Base-by-base conservation (phyloP, 1,284 basidiomycete genomes). In the Ustilago vetiveriae region DNA sequence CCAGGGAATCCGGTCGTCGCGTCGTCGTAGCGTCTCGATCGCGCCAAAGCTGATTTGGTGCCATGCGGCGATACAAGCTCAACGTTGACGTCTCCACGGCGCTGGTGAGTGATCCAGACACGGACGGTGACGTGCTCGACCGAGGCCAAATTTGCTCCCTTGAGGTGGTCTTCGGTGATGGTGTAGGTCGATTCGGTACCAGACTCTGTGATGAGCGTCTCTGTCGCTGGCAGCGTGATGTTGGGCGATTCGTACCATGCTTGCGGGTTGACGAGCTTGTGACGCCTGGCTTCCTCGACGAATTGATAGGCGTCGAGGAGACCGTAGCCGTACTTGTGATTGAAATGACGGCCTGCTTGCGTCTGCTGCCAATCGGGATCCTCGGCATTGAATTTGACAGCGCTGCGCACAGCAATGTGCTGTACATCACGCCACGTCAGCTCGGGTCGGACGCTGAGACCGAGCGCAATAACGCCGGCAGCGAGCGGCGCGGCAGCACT, bases 271-370 rank as follows among this genome's bases (percentile, higher is more conserved):
- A 97, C 94, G 10, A 90, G 86, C 54, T 89, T 83, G 92, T 94
- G 98, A 3, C 85, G 83, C 77, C 89, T 86, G 3, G 94, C 92
- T 1, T 90, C 89, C 63, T 88, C 90, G 67, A 98, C 89, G 74
- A 92, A 93, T 38, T 84, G 85, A 49, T 89, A 91, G 0, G 90
- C 95, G 80, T 97, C 90, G 60, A 98, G 85, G 38, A 88, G 88
- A 21, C 96, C 96, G 79, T 90, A 99, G 2, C 96, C 96, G 75
- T 95, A 98, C 83, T 98, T 98, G 86, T 99, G 98, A 80, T 92
- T 95, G 84, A 90, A 99, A 39, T 84, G 86, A 38, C 90, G 86
- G 6, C 92, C 93, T 1, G 85, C 85, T 4, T 90, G 88, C 2
- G 90, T 98, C 44, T 82, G 84, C 78, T 96, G 92, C 96, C 96